These are phyloP conservation scores for Hypomyces perniciosus DNA, from an alignment of 2,329 filamentous ascomycete species.

Conservation along the genomic window DNA sequence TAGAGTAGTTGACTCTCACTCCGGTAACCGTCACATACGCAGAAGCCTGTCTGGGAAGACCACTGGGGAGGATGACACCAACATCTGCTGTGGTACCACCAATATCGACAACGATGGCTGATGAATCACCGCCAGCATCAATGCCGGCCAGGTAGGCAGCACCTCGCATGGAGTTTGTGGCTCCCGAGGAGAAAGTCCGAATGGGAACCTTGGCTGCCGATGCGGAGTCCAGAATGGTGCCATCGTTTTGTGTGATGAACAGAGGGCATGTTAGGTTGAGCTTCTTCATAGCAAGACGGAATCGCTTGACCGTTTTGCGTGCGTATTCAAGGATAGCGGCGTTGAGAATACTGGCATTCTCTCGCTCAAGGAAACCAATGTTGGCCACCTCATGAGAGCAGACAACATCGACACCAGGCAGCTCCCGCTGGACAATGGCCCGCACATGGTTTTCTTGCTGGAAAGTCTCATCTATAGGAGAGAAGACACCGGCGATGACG, in stretches of 20 bases:
- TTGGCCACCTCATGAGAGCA: constrained; percentile 30
- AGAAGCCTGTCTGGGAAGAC: not conserved
- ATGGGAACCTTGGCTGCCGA: constrained; percentile 40
- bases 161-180: constrained; percentile 45
- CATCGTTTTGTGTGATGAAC: constrained; percentile 47
- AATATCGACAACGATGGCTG: constrained; percentile 40
- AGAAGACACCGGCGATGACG: constrained; percentile 52
- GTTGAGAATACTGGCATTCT: constrained; percentile 50
- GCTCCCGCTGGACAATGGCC: constrained; percentile 27
- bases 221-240: constrained; percentile 37
- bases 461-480: constrained; percentile 47
- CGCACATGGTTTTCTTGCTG: constrained; percentile 45
- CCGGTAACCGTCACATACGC: not conserved
- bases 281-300: constrained; percentile 37
- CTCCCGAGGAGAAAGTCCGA: constrained; percentile 42
- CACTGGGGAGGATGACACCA: constrained; percentile 34
- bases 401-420: not conserved
- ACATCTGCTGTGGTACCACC: constrained; percentile 50
- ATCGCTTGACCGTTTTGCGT: constrained; percentile 38
- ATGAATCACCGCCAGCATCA: constrained; percentile 29
- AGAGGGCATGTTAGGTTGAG: constrained; percentile 33
- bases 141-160: constrained; percentile 42
- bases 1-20: not conserved
- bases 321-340: constrained; percentile 44
- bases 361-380: constrained; percentile 39